Evolutionary conservation across 2,329 filamentous ascomycete species (phyloP).

Genomic region (Grosmannia serpens): DNA sequence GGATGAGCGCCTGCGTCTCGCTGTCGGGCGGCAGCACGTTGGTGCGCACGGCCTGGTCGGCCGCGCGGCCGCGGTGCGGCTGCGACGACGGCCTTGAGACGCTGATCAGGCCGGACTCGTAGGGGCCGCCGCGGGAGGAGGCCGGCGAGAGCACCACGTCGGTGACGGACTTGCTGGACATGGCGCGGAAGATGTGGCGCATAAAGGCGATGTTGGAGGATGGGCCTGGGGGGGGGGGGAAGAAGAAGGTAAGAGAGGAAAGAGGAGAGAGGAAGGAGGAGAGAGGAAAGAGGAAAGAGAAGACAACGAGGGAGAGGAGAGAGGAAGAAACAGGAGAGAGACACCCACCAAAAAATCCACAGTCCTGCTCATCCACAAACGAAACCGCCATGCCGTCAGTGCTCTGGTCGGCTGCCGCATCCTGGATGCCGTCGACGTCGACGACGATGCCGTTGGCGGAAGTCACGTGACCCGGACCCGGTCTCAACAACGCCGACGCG

Average conservation of each 20-base stretch:
- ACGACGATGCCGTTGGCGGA: neutral
- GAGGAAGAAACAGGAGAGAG: conserved; percentile 8
- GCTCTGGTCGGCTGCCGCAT: neutral
- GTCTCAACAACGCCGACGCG: neutral
- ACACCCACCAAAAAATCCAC: neutral
- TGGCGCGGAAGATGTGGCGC: conserved; percentile 12
- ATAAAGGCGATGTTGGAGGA: conserved; percentile 17
- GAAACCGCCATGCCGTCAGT: neutral
- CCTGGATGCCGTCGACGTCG: neutral
- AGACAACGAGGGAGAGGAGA: neutral
- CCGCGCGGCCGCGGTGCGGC: neutral
- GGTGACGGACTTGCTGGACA: conserved; percentile 2
- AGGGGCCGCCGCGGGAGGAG: neutral
- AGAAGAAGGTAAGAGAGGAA: neutral
- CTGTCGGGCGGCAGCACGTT: conserved; percentile 7
- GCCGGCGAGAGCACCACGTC: neutral
- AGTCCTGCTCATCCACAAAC: neutral
- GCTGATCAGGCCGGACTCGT: neutral
- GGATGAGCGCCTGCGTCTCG: conserved; percentile 8
- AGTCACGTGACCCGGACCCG: neutral
- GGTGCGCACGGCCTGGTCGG: neutral
- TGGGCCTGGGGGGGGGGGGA: neutral
- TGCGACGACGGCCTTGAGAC: neutral
- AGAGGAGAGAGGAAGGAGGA: no score
- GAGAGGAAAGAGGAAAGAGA: neutral